Evolutionary conservation across 768 basidiomycete genomes (phyloP).

Genomic region (Phlebiopsis gigantea): DNA sequence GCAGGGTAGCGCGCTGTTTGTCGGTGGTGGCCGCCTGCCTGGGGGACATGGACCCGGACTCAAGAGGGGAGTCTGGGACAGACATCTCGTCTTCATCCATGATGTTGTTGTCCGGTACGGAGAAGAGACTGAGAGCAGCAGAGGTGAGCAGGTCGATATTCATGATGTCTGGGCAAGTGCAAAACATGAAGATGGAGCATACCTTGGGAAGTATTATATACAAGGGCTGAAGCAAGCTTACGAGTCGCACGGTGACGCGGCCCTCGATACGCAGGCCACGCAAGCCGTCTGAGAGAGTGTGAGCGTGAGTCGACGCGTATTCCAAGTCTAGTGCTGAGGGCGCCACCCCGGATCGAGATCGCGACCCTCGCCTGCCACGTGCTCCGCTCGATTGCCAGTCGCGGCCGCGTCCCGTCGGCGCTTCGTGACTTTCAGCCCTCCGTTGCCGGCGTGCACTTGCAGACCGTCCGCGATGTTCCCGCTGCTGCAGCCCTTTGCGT

Average conservation of each 20-base stretch:
- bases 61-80: slow-evolving; percentile 38
- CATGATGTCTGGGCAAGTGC: neutral
- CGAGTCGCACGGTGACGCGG: slow-evolving; percentile 23
- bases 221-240: slow-evolving; percentile 6
- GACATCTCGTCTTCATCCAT: slow-evolving; percentile 63
- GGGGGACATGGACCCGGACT: slow-evolving; percentile 23
- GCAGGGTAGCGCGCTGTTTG: slow-evolving; percentile 54
- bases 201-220: slow-evolving; percentile 14
- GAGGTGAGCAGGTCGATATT: slow-evolving; percentile 4
- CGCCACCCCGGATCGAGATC: slow-evolving; percentile 2
- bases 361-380: slow-evolving; percentile 1
- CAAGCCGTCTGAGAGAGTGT: slow-evolving; percentile 4
- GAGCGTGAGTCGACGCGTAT: slow-evolving; percentile 19
- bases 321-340: slow-evolving; percentile 2
- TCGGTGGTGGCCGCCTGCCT: slow-evolving; percentile 35
- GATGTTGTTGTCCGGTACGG: neutral
- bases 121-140: neutral
- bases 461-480: slow-evolving; percentile 4
- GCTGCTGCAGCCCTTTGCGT: slow-evolving; percentile 5
- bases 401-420: neutral
- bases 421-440: neutral
- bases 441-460: too few relatives aligned
- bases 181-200: neutral
- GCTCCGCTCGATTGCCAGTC: neutral
- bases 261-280: slow-evolving; percentile 13